phyloP scores from a whole-genome alignment of 1,284 basidiomycete genomes.

The Gymnopus androsaceus region DNA sequence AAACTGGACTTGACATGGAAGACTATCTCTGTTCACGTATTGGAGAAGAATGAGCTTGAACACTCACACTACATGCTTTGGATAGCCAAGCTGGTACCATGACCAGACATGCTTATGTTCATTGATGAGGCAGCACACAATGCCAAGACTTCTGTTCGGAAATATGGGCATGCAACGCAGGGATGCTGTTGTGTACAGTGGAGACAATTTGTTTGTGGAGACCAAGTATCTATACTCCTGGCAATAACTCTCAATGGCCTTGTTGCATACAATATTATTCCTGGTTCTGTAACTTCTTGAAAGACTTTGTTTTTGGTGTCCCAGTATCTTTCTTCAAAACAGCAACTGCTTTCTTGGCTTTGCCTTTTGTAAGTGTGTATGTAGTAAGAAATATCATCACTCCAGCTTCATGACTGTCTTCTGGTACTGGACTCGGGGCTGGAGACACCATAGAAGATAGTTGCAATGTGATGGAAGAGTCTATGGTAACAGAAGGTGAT shows the following conservation, averaged over 20 bases:
- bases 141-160: conserved; percentile 15
- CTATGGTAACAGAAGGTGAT: too few species aligned
- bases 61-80: conserved; percentile 27
- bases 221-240: conserved; percentile 25
- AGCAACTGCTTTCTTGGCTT: too few species aligned
- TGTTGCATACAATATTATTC: conserved; percentile 27
- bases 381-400: too few species aligned
- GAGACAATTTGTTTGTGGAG: conserved; percentile 22
- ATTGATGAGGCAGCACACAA: conserved; percentile 30
- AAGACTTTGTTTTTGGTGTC: too few species aligned
- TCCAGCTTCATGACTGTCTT: too few species aligned
- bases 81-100: conserved; percentile 20
- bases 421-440: too few species aligned
- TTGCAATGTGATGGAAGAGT: too few species aligned
- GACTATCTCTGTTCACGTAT: conserved; percentile 13
- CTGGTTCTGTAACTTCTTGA: conserved; percentile 26
- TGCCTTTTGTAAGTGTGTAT: too few species aligned
- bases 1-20: too few species aligned
- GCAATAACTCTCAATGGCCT: conserved; percentile 26
- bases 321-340: too few species aligned
- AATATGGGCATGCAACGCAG: conserved; percentile 25
- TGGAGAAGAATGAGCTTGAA: conserved; percentile 25
- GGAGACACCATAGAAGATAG: too few species aligned
- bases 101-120: conserved; percentile 29
- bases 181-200: conserved; percentile 21